Evolutionary conservation across 768 basidiomycete genomes (phyloP).

Genomic region (Hygrocybe punicea): DNA sequence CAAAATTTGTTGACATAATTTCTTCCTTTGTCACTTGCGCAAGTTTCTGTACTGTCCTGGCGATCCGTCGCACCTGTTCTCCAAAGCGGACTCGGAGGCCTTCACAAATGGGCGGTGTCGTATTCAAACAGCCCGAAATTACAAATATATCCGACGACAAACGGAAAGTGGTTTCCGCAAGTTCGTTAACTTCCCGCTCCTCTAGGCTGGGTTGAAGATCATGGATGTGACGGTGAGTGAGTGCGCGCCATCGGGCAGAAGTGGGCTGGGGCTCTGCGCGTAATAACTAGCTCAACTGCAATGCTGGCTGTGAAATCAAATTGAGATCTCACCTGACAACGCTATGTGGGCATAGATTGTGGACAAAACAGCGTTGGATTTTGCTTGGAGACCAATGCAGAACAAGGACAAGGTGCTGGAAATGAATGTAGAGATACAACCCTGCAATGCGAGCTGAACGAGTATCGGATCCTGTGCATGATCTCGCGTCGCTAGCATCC

Average conservation of each 20-base stretch:
- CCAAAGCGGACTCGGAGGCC: constrained; percentile 49
- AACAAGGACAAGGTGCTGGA: constrained; percentile 67
- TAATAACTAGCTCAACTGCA: constrained; percentile 9
- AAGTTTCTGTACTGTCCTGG: constrained; percentile 58
- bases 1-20: constrained; percentile 74
- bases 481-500: constrained; percentile 58
- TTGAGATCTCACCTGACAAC: constrained; percentile 41
- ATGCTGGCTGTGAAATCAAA: not conserved
- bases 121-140: constrained; percentile 49
- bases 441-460: constrained; percentile 73
- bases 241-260: constrained; percentile 71
- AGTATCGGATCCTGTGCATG: constrained; percentile 73
- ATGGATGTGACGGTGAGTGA: constrained; percentile 69
- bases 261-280: constrained; percentile 68
- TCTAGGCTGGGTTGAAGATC: constrained; percentile 61
- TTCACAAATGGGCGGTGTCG: constrained; percentile 19
- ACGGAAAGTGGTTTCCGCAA: constrained; percentile 69
- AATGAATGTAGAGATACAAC: constrained; percentile 63
- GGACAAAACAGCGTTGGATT: constrained; percentile 61
- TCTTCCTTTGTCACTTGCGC: constrained; percentile 67
- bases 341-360: constrained; percentile 61
- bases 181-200: constrained; percentile 66
- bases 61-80: constrained; percentile 62
- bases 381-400: constrained; percentile 70
- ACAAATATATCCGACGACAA: constrained; percentile 68